A percentile compares a stretch with the other conserved stretches of the same genome.
phyloP scores from a whole-genome alignment of 2,329 filamentous ascomycete species.

The Bipolaris bicolor region DNA sequence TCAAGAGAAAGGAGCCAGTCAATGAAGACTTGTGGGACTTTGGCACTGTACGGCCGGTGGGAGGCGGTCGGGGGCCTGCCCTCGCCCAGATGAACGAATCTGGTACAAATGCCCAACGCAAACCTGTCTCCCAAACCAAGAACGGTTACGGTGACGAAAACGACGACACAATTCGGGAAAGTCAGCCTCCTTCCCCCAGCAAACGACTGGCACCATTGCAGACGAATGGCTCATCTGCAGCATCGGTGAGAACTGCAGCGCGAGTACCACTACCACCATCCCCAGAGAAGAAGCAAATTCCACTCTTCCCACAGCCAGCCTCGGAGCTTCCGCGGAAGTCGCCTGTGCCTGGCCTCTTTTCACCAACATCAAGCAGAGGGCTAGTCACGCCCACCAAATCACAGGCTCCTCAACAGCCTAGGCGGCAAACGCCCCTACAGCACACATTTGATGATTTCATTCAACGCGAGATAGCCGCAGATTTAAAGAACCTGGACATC shows the following conservation, averaged over 20 bases:
- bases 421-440: slow-evolving; percentile 43
- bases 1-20: slow-evolving; percentile 54
- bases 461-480: slow-evolving; percentile 54
- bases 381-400: slow-evolving; percentile 40
- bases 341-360: slow-evolving; percentile 41
- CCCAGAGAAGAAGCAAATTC: slow-evolving; percentile 49
- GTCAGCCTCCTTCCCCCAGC: slow-evolving; percentile 52
- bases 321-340: slow-evolving; percentile 41
- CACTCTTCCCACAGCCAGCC: slow-evolving; percentile 38
- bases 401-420: slow-evolving; percentile 41
- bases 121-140: slow-evolving; percentile 36
- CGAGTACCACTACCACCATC: slow-evolving; percentile 55
- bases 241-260: slow-evolving; percentile 51
- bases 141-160: slow-evolving; percentile 46
- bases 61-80: slow-evolving; percentile 57
- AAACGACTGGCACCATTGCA: slow-evolving; percentile 46
- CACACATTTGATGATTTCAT: slow-evolving; percentile 54
- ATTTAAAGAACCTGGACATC: slow-evolving; percentile 50
- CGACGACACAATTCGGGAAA: slow-evolving; percentile 44
- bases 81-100: slow-evolving; percentile 79
- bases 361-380: slow-evolving; percentile 37
- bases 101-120: slow-evolving; percentile 70
- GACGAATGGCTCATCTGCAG: slow-evolving; percentile 46
- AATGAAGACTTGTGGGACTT: slow-evolving; percentile 98
- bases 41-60: slow-evolving; percentile 85